Evolutionary conservation across 805 yeast genomes (phyloP), one percentile per base, ranked within the genome.

Genomic region (Starmerella apicola): DNA sequence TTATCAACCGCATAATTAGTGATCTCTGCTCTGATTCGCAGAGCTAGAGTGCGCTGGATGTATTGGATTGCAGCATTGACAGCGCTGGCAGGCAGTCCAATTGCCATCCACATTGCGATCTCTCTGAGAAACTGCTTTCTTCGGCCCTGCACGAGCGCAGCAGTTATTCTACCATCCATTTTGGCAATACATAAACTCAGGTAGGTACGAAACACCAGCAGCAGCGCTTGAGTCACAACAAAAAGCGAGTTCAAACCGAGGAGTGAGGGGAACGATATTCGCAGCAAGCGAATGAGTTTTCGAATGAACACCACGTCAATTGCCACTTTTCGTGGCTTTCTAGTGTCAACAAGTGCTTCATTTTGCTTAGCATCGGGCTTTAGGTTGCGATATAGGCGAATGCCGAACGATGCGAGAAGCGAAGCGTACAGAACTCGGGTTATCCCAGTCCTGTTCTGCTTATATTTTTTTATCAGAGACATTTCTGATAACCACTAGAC

Each of bases 61-160:
- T 57, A 60, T 34, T 53, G 53, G 38, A 85, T 67, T 39, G 81
- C 58, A 0, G 94, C 73, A 52, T 85, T 83, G 8, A 81, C 77
- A 23, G 81, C 54, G 2, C 94, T 72, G 1, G 94, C 91, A 0
- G 97, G 97, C 8, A 84, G 57, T 9, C 95, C 95, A 12, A 86
- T 65, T 13, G 74, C 51, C 78, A 86, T 72, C 96, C 96, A 86
- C 52, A 72, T 66, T 2, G 71, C 64, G 40, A 85, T 59, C 22
- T 79, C 68, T 44, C 70, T 68, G 41, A 77, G 62, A 53, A 86
- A 85, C 33, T 66, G 67, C 34, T 68, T 65, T 45, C 84, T 79
- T 37, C 70, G 68, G 46, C 79, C 82, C 30, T 78, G 70, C 22
- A 86, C 81, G 50, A 86, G 67, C 1, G 82, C 74, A 0, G 94